Evolutionary conservation across 495 filamentous ascomycete species (phyloP), one percentile per base, ranked within the genome.

Genomic region (Aspergillus ostianus): DNA sequence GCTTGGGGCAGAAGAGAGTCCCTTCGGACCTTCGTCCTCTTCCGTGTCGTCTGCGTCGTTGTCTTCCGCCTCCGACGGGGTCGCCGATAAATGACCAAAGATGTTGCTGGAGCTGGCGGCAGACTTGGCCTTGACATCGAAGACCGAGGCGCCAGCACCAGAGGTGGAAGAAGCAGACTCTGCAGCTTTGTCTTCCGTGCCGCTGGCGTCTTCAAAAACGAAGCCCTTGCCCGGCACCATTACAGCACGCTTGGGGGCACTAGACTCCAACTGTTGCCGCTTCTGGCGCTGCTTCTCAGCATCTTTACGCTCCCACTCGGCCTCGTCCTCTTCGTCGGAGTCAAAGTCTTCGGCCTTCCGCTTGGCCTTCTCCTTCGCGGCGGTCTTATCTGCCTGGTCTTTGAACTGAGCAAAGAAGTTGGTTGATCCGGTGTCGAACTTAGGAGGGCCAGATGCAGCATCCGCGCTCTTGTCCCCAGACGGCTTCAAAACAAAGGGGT

Each of bases 1-100:
- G 20, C 62, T 62, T 6, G 62, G 58, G 26, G 51, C 55, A 56
- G 57, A 47, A 18, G 57, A 63, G 7, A 53, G 26, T 18, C 60
- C 61, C 47, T 60, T 66, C 0, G 57, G 53, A 12, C 30, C 10
- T 15, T 58, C 52, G 23, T 52, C 58, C 18, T 71, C 66, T 46
- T 72, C 80, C 7, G 75, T 73, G 45, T 79, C 75, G n/a, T 78
- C 76, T 15, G 77, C 80, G 10, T 76, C 75, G 6, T 77, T 76
- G 20, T 83, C 66, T 12, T 67, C 78, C 6, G 68, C 75, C 21
- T 81, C 82, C 15, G 74, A 77, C 41, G 83, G 83, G 15, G 73
- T 75, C 41, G 81, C 83, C 2, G 85, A 85, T 41, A 88, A 72
- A 57, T 87, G 81, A 53, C 85, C 79, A 57, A 89, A 89, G 23